Base-by-base conservation (phyloP, 2,329 filamentous ascomycete species). In the Albifimbria verrucaria region DNA sequence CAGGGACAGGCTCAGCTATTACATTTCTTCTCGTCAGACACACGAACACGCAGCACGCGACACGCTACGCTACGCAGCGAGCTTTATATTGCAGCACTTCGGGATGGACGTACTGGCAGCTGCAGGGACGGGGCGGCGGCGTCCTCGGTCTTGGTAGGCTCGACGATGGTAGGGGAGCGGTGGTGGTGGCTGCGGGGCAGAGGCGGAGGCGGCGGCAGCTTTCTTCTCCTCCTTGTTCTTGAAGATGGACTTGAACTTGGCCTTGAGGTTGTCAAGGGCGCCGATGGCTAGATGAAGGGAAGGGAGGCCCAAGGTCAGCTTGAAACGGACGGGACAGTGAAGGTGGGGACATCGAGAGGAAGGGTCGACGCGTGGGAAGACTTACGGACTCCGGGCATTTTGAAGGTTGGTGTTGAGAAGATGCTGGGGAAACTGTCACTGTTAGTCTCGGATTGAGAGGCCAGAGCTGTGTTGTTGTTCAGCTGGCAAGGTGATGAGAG, bases 381-480 rank as follows among this genome's bases (percentile, higher is more conserved):
- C 77, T 71, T 69, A 81, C 79, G 77, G 66, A 81, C 72, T 59
- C 77, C 78, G 67, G 74, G 73, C 79, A 82, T 81, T 46, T 58
- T 78, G 67, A 50, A 53, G 18, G 39, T 18, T 47, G 24, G 3
- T 47, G 6, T 11, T 41, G 21, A 39, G 28, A 28, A 43, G 51
- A 47, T 49, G 49, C 24, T 36, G 24, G 36, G n/a, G 28, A 47
- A 18, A 48, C 32, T 26, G 21, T 22, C 32, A 36, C 18, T 49
- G 36, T 52, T 39, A 22, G 39, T 36, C 20, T 49, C 15, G 55
- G 50, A 42, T 57, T 6, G 9, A 25, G 25, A 25, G 9, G n/a
- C 4, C n/a, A 47, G 21, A 25, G 7, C 26, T 5, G 15, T 25
- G 44, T n/a, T 47, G 42, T 22, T 23, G 12, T 12, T 47, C 7